A percentile compares a stretch with the other conserved stretches of the same genome.
Conservation (phyloP, 495 filamentous ascomycete genomes). For the Jackrogersella multiformis region DNA sequence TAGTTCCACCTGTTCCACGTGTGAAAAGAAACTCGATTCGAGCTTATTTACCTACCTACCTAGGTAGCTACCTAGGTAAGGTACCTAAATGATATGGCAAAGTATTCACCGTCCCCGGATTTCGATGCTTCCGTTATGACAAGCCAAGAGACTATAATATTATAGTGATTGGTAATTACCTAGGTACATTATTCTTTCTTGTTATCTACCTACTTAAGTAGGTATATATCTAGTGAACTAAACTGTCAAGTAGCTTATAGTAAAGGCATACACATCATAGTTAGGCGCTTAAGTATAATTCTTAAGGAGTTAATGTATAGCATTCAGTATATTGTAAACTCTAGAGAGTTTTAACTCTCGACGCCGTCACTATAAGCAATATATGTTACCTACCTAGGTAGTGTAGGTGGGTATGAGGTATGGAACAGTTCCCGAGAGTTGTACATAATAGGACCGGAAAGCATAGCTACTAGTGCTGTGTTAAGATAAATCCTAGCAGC, state of each 20-base stretch:
- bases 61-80: background rate
- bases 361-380: background rate
- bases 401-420: too few species aligned
- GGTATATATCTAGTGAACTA: background rate
- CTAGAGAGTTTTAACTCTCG: background rate
- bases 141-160: background rate
- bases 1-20: too few species aligned
- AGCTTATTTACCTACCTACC: too few species aligned
- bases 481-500: slow-evolving; percentile 32
- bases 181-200: background rate
- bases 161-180: background rate
- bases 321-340: too few species aligned
- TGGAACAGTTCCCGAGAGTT: slow-evolving; percentile 8
- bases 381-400: too few species aligned
- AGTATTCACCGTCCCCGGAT: slow-evolving; percentile 5
- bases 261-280: too few species aligned
- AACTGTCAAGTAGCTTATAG: too few species aligned
- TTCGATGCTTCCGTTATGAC: background rate
- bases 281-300: too few species aligned
- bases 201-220: background rate
- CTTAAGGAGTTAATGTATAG: too few species aligned
- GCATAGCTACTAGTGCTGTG: slow-evolving; percentile 16
- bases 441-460: background rate
- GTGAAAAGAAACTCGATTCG: background rate
- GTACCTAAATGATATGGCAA: background rate